Evolutionary conservation across 345 rosid genomes (phyloP), one percentile per base, ranked within the genome.

Genomic region (Citrus inodora): DNA sequence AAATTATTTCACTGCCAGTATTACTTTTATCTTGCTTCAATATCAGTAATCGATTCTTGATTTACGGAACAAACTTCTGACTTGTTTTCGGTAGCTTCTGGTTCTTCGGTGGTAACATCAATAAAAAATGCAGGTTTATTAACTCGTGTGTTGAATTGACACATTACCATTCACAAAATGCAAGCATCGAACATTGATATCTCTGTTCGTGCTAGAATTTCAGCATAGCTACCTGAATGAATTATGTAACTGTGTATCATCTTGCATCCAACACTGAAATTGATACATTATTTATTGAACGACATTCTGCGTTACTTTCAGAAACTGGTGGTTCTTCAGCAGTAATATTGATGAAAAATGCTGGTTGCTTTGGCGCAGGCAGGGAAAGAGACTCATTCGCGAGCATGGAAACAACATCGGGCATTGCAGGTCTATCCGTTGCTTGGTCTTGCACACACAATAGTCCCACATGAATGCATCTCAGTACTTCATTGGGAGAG

Each of bases 391-490:
- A 37, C 40, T 37, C 40, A 37, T 37, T 37, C 9, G 40, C 0
- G 0, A 78, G 37, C 82, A 78, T 74, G 4, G 75, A 28, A 21
- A 71, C 28, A 74, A 83, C 76, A 32, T 80, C 77, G 1, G 37
- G 9, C 80, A 83, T 78, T 19, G 71, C 6, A 3, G 86, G 82
- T 16, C 86, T 78, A 48, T 80, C 77, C 7, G 9, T 32, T n/a
- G 80, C 73, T 4, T 66, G 48, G 1, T 77, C 74, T 77, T 83
- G 68, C 1, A 71, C 77, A 2, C 82, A 75, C 35, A 82, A 69
- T 4, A 82, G 79, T 9, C 76, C 81, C 9, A 72, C 64, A 14
- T 80, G 80, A 67, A 77, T 62, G 64, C 83, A 73, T 19, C 78
- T 80, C 62, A 51, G 0, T 1, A 74, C 65, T 61, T 55, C 33